Base-by-base conservation (phyloP, 352 stramenopile genomes). In the Phytophthora pini region DNA sequence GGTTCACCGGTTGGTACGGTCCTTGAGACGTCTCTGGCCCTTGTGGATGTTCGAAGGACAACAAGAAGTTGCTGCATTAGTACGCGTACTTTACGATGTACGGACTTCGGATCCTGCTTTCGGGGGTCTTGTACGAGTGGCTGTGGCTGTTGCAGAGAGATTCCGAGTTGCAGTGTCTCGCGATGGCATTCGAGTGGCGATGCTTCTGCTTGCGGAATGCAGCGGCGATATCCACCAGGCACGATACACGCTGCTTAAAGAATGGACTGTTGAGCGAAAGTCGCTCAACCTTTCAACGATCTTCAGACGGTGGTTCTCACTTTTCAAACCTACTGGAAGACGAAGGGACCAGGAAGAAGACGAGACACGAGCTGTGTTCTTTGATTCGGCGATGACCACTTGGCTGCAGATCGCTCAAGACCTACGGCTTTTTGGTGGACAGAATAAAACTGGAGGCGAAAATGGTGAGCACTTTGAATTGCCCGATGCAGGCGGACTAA, bases 41-140 rank as follows among this genome's bases (percentile, higher is more conserved):
- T 56, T 89, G 49, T 94, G 86, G 84, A 92, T 94, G 80, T 80
- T 86, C 44, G 81, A 89, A 43, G 77, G 77, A 3, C 74, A 82
- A 34, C 79, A 88, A 43, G 86, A 94, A 56, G 73, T 71, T 17
- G 74, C 70, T 32, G 64, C 59, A 12, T 69, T 94, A 17, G 82
- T 94, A 7, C 84, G 85, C 29, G 86, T 92, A 29, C 47, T 94
- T 8, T 92, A 77, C 55, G 76, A 84, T 44, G 65, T 74, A 6
- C 79, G 84, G 9, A 82, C 79, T 2, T 90, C 84, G 0, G 82
- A 94, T 31, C 66, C 81, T 8, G 80, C 80, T 20, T 92, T 92
- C 29, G 70, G 69, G 11, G 78, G 76, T 11, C 77, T 93, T 27
- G 75, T 93, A 38, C 87, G 87, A n/a, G 77, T 92, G 36, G 69